Base-by-base conservation (phyloP, 257 asterid genomes). In the Solanum acaule region DNA sequence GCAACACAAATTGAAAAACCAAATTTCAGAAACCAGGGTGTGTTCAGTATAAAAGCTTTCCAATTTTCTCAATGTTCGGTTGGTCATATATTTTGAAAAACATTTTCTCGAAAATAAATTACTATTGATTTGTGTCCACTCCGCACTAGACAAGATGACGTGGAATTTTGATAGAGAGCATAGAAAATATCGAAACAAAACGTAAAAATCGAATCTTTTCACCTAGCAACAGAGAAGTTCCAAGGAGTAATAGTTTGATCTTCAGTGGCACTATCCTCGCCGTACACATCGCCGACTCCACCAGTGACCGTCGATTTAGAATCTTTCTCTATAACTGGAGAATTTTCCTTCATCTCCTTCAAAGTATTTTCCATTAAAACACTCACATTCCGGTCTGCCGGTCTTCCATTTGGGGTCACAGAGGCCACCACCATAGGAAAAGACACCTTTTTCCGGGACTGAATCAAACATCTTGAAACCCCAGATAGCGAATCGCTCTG, bases 241-340 rank as follows among this genome's bases (percentile, higher is more conserved):
- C 98, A 94, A 11, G 98, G 98, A 42, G 96, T 94, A 89, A 94
- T 92, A 46, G 87, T 90, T 89, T 92, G 96, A 91, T 94, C 95
- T 92, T 94, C 96, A 22, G 95, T 93, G 93, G 98, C 98, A 86
- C 91, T 93, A 93, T 94, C 98, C 93, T 94, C 98, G 5, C 98
- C 98, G 90, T 94, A 94, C 76, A 94, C 93, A 67, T 94, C 98
- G 61, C 92, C 94, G 56, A 94, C 98, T 42, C 96, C 96, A 37
- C 98, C 96, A 73, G 94, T 94, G 56, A 92, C 94, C 82, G 92
- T 40, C 75, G 96, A 83, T 78, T 88, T 78, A 16, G 89, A 38
- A 52, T 88, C 94, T 89, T 87, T 84, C 15, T 88, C 91, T 4
- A 46, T 40, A 87, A 63, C 82, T 29, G 90, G 86, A 18, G 91